Evolutionary conservation across 345 rosid species (phyloP).

Genomic region (Aquilaria sinensis): DNA sequence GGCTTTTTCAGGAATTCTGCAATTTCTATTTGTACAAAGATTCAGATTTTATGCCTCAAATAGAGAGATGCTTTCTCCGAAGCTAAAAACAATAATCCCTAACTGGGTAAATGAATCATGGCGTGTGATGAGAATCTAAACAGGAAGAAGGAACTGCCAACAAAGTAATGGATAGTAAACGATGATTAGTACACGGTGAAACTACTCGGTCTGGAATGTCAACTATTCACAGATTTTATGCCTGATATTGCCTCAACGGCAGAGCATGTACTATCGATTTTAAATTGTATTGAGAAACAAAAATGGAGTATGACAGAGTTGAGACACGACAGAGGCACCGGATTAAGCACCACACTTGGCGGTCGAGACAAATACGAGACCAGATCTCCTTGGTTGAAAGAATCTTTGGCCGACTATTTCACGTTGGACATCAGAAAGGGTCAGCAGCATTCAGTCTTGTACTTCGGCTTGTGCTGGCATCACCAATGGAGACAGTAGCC

Average conservation of each 20-base stretch:
- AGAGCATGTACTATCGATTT: neutral
- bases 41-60: no score
- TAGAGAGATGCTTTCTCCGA: no score
- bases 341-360: neutral
- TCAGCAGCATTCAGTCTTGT: conserved; percentile 26
- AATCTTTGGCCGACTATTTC: conserved; percentile 11
- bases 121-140: no score
- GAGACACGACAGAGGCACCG: neutral
- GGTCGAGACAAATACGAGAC: conserved; percentile 3
- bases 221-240: neutral
- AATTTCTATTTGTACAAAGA: no score
- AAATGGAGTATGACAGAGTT: neutral
- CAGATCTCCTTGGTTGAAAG: neutral
- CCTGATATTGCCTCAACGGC: neutral
- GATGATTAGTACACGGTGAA: neutral
- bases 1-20: no score
- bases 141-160: neutral
- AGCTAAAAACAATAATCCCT: no score
- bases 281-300: conserved; percentile 2
- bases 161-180: neutral
- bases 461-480: conserved; percentile 62
- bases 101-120: no score
- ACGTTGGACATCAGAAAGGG: neutral
- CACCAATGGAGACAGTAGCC: conserved; percentile 86
- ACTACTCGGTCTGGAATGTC: neutral